Evolutionary conservation across 2,329 filamentous ascomycete genomes (phyloP), one percentile per base, ranked within the genome.

Genomic region (Davidsoniella eucalypti): DNA sequence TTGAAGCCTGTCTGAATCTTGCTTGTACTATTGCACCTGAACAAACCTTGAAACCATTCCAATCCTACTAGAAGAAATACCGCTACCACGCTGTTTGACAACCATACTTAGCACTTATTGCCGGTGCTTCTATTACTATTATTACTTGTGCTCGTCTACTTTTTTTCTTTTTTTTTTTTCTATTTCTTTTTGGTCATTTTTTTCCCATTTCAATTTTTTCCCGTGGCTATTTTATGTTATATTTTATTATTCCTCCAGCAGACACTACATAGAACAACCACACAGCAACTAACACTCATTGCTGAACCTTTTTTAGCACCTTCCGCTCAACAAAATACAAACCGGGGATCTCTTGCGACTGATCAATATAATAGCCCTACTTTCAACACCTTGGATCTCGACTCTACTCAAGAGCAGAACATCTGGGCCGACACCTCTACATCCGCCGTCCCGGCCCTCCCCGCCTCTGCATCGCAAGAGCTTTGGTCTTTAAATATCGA

Each of bases 341-440:
- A 5, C 4, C 40, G 5, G 33, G 17, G 14, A 44, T 36, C 44
- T 26, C n/a, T 29, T 37, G 44, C 33, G 26, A 39, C 21, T 49
- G 38, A 16, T 41, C n/a, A 17, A 7, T 26, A n/a, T 16, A 29
- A 25, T 36, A 41, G 37, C 47, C 8, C 8, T 33, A 4, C 26
- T 12, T 1, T 12, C 26, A 33, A 33, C 8, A 33, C 26, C 26
- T 33, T 3, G 8, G 26, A 9, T 33, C 8, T 10, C 8, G 4
- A 33, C 26, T 33, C 26, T 33, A 33, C 10, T 12, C 8, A 55
- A 40, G 49, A 55, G 29, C 55, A 58, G 45, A 51, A 55, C 49
- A 59, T 59, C 59, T 25, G 6, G 5, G 62, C 64, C 52, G 59
- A 59, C 21, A 63, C 61, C 50, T 47, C 56, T 38, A 62, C 60